These are phyloP conservation scores for bread wheat (Triticum aestivum) DNA, from an alignment of 176 grass and related monocot genomes.

Conservation along the genomic window DNA sequence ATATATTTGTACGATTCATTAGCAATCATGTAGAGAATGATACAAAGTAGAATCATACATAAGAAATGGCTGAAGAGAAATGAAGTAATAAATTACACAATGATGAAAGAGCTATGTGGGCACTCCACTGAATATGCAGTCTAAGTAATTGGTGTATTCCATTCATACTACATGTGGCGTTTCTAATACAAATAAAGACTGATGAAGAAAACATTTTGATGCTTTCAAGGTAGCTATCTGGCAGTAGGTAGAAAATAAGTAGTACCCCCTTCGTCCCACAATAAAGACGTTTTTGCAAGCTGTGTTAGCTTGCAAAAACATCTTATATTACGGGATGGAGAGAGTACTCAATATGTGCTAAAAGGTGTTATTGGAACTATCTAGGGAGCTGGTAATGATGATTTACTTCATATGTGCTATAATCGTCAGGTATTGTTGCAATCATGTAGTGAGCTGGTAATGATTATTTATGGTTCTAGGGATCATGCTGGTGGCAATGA, in stretches of 20 bases:
- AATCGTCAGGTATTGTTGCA: not conserved
- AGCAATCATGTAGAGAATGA: not conserved
- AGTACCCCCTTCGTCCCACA: not conserved
- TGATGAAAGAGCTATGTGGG: not conserved
- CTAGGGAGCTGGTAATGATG: no score
- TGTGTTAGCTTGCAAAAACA: no score
- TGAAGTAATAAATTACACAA: not conserved
- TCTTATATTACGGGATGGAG: no score
- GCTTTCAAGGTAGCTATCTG: not conserved
- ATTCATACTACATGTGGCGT: not conserved
- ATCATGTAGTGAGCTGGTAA: slow-evolving; percentile 1
- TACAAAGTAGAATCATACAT: not conserved
- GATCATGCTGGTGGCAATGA: slow-evolving; percentile 98
- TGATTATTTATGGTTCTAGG: slow-evolving; percentile 36
- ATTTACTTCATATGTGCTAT: not conserved
- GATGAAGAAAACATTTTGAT: not conserved
- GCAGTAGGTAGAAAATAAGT: not conserved
- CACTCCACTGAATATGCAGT: not conserved
- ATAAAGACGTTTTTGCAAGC: no score
- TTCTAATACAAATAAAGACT: not conserved
- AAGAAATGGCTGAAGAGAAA: not conserved
- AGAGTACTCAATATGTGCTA: no score
- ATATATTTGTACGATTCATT: not conserved
- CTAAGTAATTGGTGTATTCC: not conserved
- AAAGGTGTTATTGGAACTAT: no score